Evolutionary conservation across 2,329 filamentous ascomycete genomes (phyloP).

Genomic region (Biscogniauxia marginata): DNA sequence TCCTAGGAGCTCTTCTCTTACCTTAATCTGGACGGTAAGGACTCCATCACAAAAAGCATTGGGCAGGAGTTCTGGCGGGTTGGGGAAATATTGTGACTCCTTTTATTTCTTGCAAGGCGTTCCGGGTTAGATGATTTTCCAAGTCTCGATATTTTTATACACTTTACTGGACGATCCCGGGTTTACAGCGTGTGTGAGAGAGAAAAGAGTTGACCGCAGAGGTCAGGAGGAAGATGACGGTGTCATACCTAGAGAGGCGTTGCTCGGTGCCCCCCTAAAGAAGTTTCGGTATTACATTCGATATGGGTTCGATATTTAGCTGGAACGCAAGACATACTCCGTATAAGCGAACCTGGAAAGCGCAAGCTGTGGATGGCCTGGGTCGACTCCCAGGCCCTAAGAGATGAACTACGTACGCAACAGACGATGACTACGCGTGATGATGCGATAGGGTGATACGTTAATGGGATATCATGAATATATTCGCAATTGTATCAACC

Average conservation of each 20-base stretch:
- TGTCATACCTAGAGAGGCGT: slow-evolving; percentile 20
- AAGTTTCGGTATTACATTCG: slow-evolving; percentile 14
- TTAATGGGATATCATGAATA: slow-evolving; percentile 1
- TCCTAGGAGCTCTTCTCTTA: slow-evolving; percentile 8
- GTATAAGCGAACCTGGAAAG: slow-evolving; percentile 14
- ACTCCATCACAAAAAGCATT: slow-evolving; percentile 24
- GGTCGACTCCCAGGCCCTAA: background rate
- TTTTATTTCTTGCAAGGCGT: slow-evolving; percentile 32
- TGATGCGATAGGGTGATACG: background rate
- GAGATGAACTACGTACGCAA: slow-evolving; percentile 3
- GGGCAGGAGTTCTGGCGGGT: slow-evolving; percentile 28
- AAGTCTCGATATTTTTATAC: slow-evolving; percentile 23
- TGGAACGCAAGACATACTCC: slow-evolving; percentile 14
- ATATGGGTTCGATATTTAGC: slow-evolving; percentile 15
- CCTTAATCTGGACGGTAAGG: slow-evolving; percentile 17
- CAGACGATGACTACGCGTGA: background rate
- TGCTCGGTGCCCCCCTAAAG: slow-evolving; percentile 11
- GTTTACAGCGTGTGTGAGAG: slow-evolving; percentile 18
- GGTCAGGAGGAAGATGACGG: slow-evolving; percentile 13
- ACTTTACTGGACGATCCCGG: slow-evolving; percentile 23
- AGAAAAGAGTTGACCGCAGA: slow-evolving; percentile 11
- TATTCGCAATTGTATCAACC: background rate
- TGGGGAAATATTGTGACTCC: slow-evolving; percentile 18
- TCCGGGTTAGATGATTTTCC: slow-evolving; percentile 22
- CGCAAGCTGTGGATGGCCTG: slow-evolving; percentile 1